phyloP scores from a whole-genome alignment of 1,284 basidiomycete genomes.

The Pseudozyma hubeiensis region DNA sequence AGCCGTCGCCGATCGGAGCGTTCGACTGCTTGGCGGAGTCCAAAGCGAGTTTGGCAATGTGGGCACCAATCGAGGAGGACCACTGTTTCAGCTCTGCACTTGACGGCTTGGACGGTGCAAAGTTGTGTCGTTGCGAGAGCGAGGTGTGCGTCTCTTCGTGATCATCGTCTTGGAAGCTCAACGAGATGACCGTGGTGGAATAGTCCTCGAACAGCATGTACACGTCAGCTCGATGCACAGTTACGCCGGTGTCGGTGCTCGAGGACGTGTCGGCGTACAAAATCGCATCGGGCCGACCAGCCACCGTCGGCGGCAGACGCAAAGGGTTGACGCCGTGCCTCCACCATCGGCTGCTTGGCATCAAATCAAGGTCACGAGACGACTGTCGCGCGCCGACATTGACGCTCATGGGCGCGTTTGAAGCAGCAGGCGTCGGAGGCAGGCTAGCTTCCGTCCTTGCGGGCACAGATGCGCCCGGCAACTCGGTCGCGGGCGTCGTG shows the following conservation, averaged over 20 bases:
- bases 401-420: conserved; percentile 6
- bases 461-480: conserved; percentile 1
- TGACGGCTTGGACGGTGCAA: conserved; percentile 47
- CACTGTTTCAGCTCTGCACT: conserved; percentile 78
- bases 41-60: conserved; percentile 74
- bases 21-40: conserved; percentile 79
- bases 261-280: conserved; percentile 49
- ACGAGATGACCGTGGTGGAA: conserved; percentile 49
- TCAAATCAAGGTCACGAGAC: conserved; percentile 57
- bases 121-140: conserved; percentile 43
- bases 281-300: conserved; percentile 53
- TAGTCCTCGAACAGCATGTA: conserved; percentile 59
- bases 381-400: conserved; percentile 39
- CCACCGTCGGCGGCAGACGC: conserved; percentile 54
- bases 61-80: conserved; percentile 80
- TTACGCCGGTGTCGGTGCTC: conserved; percentile 9
- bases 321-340: conserved; percentile 52
- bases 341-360: conserved; percentile 61
- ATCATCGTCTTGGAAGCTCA: conserved; percentile 54
- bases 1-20: conserved; percentile 79
- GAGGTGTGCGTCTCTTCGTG: conserved; percentile 46
- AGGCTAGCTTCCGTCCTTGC: conserved; percentile 20
- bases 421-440: conserved; percentile 11
- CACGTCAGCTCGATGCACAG: conserved; percentile 44
- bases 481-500: conserved; percentile 21